Evolutionary conservation across 108 stramenopile genomes (phyloP).

Genomic region (Schizochytrium sp.): DNA sequence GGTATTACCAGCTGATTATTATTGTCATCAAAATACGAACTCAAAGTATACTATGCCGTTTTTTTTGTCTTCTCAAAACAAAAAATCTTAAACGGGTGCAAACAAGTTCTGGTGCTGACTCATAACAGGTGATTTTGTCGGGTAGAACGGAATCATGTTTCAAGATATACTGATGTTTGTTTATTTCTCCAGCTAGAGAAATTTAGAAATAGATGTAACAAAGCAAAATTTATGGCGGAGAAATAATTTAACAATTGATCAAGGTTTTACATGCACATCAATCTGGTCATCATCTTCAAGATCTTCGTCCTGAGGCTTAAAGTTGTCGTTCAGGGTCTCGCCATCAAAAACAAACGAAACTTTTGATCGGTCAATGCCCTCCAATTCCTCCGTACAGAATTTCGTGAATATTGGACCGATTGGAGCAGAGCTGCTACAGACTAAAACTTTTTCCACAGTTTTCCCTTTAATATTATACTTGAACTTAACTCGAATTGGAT

Average conservation of each 20-base stretch:
- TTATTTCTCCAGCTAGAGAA: background rate
- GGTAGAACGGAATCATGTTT: background rate
- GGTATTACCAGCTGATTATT: background rate
- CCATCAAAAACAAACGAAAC: slow-evolving; percentile 17
- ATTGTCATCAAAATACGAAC: background rate
- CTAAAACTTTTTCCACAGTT: background rate
- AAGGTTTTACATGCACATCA: background rate
- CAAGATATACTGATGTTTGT: background rate
- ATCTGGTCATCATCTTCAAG: slow-evolving; percentile 36
- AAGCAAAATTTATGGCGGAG: background rate
- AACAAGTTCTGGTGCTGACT: background rate
- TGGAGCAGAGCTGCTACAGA: background rate
- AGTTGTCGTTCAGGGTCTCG: background rate
- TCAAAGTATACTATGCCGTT: background rate
- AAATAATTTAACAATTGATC: background rate
- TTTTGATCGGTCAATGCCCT: background rate
- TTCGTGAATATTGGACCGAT: background rate
- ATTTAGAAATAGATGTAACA: background rate
- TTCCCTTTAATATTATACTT: background rate
- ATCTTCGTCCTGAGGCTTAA: slow-evolving; percentile 44
- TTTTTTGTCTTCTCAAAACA: background rate
- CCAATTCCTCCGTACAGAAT: background rate
- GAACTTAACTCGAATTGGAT: background rate
- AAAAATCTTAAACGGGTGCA: background rate
- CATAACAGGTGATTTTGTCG: background rate